Evolutionary conservation across 2,329 filamentous ascomycete genomes (phyloP), one percentile per base, ranked within the genome.

Genomic region (Moelleriella libera): DNA sequence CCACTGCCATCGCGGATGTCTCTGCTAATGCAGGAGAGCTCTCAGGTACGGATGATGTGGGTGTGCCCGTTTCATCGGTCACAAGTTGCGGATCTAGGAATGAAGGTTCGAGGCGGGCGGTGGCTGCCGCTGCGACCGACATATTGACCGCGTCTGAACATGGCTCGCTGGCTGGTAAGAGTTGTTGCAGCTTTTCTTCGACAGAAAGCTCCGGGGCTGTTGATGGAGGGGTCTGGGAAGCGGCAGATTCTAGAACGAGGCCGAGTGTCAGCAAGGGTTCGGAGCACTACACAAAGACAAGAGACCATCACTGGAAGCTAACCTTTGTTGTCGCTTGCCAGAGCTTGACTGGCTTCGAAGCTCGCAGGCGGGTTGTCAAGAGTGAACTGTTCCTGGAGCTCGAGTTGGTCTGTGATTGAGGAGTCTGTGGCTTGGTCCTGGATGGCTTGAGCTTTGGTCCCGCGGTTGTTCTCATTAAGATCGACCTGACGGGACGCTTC

Each of bases 401-500:
- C 74, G 50, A 78, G 71, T 42, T 64, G 63, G 42, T 69, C 66
- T 39, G 53, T 48, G 8, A 56, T 51, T 50, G 57, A 53, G 29
- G 58, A 51, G 43, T 45, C 47, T 29, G 55, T 58, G 9, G 45
- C 32, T 44, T 52, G 42, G 47, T 43, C 55, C 58, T 51, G 66
- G 21, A 57, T 59, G 52, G 44, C 68, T 53, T 57, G 55, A 31
- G 51, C 54, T 30, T 57, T 69, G 50, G 74, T 65, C 48, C 70
- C 69, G 54, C 76, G 75, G 46, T 71, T 75, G 58, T 79, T 80
- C 56, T 80, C 75, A 50, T 71, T 76, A 12, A 80, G 69, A 55
- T 85, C 84, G 49, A 92, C 78, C 61, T 86, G 85, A 45, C 87
- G 77, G 45, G 88, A 94, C 0, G 89, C 88, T 64, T 95, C 88